Evolutionary conservation across 2,329 filamentous ascomycete species (phyloP).

Genomic region (Emergomyces pasteurianus): DNA sequence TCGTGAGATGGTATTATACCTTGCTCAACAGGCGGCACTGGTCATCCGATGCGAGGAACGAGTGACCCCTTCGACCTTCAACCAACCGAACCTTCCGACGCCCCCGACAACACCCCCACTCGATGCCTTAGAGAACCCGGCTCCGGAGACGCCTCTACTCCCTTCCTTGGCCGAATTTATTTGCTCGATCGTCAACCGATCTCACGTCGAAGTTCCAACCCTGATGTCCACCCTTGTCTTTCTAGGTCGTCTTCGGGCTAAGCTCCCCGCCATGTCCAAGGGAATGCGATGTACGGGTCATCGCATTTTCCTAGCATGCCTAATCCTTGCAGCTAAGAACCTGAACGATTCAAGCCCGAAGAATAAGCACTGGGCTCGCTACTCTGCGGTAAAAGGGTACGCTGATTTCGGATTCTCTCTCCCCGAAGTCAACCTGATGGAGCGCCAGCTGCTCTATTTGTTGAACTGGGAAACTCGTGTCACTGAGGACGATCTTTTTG

Average conservation of each 20-base stretch:
- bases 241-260: slow-evolving; percentile 68
- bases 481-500: slow-evolving; percentile 71
- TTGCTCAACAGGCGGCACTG: slow-evolving; percentile 35
- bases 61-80: slow-evolving; percentile 24
- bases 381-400: slow-evolving; percentile 63
- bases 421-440: slow-evolving; percentile 97
- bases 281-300: slow-evolving; percentile 94
- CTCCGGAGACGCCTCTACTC: slow-evolving; percentile 38
- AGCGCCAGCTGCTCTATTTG: slow-evolving; percentile 92
- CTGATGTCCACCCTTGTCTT: slow-evolving; percentile 96
- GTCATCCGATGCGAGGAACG: slow-evolving; percentile 44
- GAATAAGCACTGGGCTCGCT: slow-evolving; percentile 99
- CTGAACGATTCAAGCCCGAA: slow-evolving; percentile 97
- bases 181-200: slow-evolving; percentile 75
- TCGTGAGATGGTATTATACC: slow-evolving; percentile 36
- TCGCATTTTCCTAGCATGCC: slow-evolving; percentile 75
- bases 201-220: slow-evolving; percentile 93
- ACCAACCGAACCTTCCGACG: slow-evolving; percentile 43
- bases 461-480: slow-evolving; percentile 91
- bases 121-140: slow-evolving; percentile 23
- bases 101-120: slow-evolving; percentile 49
- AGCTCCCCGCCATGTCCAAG: slow-evolving; percentile 86
- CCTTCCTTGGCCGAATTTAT: slow-evolving; percentile 87
- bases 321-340: slow-evolving; percentile 75
- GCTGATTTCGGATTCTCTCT: slow-evolving; percentile 80